Percentiles rank a stretch among this genome's conserved stretches.
These are phyloP conservation scores for Xeromyces bisporus DNA, from an alignment of 495 filamentous ascomycete genomes.

Conservation along the genomic window DNA sequence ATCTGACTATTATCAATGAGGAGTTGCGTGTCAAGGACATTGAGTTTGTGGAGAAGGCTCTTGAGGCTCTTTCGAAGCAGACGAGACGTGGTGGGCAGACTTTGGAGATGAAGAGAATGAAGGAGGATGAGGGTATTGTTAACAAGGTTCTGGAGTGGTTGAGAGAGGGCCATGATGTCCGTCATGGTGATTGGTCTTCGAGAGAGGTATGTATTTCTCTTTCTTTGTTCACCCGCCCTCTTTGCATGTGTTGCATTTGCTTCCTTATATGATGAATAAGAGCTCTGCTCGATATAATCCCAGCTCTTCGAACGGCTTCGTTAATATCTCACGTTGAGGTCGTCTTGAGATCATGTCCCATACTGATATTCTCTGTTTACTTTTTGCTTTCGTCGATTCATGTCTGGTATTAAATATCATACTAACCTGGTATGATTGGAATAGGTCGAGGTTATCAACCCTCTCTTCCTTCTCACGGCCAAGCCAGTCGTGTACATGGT, in stretches of 20 bases:
- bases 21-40: constrained; percentile 97
- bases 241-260: constrained; percentile 3
- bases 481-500: constrained; percentile 96
- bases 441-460: constrained; percentile 95
- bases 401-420: constrained; percentile 13
- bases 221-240: constrained; percentile 8
- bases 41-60: constrained; percentile 91
- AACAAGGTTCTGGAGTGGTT: constrained; percentile 71
- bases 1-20: constrained; percentile 91
- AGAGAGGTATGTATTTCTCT: constrained; percentile 68
- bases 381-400: constrained; percentile 3
- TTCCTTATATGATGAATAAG: constrained; percentile 82
- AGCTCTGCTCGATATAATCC: constrained; percentile 86
- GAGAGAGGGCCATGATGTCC: constrained; percentile 77
- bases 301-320: constrained; percentile 92
- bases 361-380: constrained; percentile 26
- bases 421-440: constrained; percentile 9
- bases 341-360: constrained; percentile 67
- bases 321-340: constrained; percentile 51
- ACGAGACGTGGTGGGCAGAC: constrained; percentile 88
- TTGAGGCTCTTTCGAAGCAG: constrained; percentile 79
- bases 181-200: constrained; percentile 72
- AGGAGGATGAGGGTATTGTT: constrained; percentile 85
- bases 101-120: constrained; percentile 94
- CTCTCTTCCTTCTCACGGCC: constrained; percentile 81